Conservation (phyloP, 495 filamentous ascomycete genomes). For the Clohesyomyces aquaticus region DNA sequence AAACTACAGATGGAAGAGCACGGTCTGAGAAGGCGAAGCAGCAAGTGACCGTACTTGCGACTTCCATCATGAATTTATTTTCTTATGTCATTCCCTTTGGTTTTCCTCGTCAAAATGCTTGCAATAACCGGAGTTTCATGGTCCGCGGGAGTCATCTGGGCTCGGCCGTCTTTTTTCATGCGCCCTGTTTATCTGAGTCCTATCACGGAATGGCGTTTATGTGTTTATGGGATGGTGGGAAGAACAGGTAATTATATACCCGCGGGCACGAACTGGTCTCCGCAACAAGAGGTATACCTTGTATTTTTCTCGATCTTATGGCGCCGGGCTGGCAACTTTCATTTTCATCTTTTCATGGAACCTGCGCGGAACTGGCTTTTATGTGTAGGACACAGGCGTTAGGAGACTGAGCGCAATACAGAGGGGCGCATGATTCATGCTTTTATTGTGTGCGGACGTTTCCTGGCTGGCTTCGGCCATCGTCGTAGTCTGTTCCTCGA, state of each 20-base stretch:
- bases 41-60: conserved; percentile 26
- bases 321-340: no score
- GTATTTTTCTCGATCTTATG: no score
- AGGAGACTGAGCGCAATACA: no score
- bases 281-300: conserved; percentile 3
- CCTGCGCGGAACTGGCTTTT: no score
- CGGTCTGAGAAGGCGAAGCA: conserved; percentile 58
- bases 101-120: background rate
- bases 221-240: background rate
- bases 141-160: background rate
- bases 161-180: background rate
- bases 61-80: background rate
- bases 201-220: background rate
- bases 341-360: no score
- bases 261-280: conserved; percentile 7
- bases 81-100: background rate
- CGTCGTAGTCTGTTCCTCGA: no score
- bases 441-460: no score
- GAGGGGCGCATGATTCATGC: no score
- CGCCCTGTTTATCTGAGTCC: no score
- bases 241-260: background rate
- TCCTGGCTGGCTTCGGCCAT: no score
- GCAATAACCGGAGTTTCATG: conserved; percentile 14
- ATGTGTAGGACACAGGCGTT: no score
- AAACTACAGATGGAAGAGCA: conserved; percentile 64